Evolutionary conservation across 345 rosid genomes (phyloP), one percentile per base, ranked within the genome.

Genomic region (Ceriops zippeliana): DNA sequence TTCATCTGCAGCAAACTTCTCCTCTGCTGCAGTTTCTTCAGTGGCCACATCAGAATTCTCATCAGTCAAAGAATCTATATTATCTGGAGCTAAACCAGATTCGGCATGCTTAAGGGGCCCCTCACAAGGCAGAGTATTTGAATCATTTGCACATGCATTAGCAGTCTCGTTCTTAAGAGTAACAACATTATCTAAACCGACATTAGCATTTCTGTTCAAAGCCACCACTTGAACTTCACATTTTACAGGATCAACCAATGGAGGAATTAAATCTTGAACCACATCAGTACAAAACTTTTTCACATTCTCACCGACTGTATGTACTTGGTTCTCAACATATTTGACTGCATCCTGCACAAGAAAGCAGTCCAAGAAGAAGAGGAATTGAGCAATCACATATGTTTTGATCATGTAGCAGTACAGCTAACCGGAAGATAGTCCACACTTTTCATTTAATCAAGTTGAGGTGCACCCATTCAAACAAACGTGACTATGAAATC

Each of bases 311-410:
- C 86, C 84, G 38, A 79, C 70, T 31, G 64, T 66, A 24, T 78
- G 82, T 35, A 78, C 80, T 62, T 79, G 83, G 53, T 73, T 72
- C 69, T 80, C 88, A 62, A 80, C 86, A 73, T 66, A 82, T 68
- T 75, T 85, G 51, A 78, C 80, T 15, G 79, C 53, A 31, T 82
- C 82, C 88, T 85, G 73, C 10, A 54, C 65, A 77, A 59, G 26
- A 52, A 74, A 62, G n/a, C 53, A 75, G 35, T 65, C 35, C 19
- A 61, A 72, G 63, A 24, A 58, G 51, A 21, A 68, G 62, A 46
- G 22, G 20, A 66, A 67, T 42, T 35, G 37, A 21, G 46, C 30
- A 67, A 56, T 28, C 26, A 46, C 9, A 49, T 22, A 22, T 22
- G 62, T 27, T 34, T 35, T 21, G 31, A 17, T 17, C 20, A 67